A percentile compares a stretch with the other conserved stretches of the same genome.
phyloP scores from a whole-genome alignment of 2,329 filamentous ascomycete species.

The Botrytis porri region DNA sequence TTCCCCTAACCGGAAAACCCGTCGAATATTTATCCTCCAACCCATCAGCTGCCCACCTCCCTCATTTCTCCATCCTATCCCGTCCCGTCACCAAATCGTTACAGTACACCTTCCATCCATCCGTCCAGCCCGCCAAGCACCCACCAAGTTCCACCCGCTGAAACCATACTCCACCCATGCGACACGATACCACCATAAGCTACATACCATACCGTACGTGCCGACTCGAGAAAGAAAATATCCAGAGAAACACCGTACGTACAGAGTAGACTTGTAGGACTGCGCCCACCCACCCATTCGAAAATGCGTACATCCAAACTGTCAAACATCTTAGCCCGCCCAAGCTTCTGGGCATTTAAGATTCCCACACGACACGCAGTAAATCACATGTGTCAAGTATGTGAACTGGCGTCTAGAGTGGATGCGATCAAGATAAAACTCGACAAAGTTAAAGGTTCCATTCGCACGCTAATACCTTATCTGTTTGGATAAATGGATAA shows the following conservation, averaged over 20 bases:
- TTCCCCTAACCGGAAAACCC: neutral
- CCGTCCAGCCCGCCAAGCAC: neutral
- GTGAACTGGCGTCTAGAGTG: neutral
- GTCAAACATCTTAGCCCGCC: neutral
- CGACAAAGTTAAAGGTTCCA: neutral
- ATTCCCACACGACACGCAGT: neutral
- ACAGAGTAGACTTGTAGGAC: neutral
- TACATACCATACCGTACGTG: too few relatives aligned
- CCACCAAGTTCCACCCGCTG: neutral
- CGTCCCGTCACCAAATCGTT: neutral
- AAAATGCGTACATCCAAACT: neutral
- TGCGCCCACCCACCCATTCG: neutral
- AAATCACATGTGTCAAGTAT: neutral
- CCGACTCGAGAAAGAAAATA: neutral
- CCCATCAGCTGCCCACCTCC: neutral
- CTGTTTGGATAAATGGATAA: slow-evolving; percentile 7
- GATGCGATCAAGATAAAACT: neutral
- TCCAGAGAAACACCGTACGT: neutral
- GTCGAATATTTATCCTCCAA: neutral
- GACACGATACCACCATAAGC: neutral
- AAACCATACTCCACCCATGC: slow-evolving; percentile 3
- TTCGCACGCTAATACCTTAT: neutral
- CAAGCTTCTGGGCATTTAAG: neutral
- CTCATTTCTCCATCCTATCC: neutral
- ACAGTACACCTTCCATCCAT: neutral